phyloP scores from a whole-genome alignment of 1,284 basidiomycete species.

The Pascua sp. region DNA sequence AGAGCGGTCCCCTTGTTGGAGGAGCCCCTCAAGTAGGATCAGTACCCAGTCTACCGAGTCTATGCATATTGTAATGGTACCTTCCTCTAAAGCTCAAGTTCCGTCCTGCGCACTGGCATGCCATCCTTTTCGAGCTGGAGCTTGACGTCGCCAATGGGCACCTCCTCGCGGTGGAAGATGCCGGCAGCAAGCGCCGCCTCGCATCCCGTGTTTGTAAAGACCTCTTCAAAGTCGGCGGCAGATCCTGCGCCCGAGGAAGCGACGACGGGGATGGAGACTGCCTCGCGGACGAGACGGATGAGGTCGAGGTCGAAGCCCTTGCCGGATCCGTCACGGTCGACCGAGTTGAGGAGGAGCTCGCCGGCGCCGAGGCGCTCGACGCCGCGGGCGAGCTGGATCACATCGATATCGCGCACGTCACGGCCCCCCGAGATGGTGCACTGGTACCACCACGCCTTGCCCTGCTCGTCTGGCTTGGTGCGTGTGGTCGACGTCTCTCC shows the following conservation, averaged over 20 bases:
- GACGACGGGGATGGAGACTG: constrained; percentile 86
- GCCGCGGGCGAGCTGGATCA: constrained; percentile 83
- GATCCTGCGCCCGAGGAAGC: constrained; percentile 90
- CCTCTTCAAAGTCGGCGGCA: constrained; percentile 76
- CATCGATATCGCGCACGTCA: constrained; percentile 82
- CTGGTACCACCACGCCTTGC: constrained; percentile 95
- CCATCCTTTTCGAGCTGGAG: constrained; percentile 54
- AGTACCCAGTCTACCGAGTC: too few species aligned
- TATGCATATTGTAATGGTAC: too few species aligned
- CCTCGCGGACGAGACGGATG: constrained; percentile 68
- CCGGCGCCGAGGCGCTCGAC: constrained; percentile 89
- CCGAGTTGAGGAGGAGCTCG: constrained; percentile 92
- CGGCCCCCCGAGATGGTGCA: constrained; percentile 95
- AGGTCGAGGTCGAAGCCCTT: constrained; percentile 88
- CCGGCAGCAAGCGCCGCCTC: constrained; percentile 96
- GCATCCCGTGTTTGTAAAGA: constrained; percentile 72
- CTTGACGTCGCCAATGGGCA: constrained; percentile 68
- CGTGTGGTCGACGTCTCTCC: constrained; percentile 54
- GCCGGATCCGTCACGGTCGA: constrained; percentile 93
- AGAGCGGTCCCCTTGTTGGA: too few species aligned
- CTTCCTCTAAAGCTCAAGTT: constrained; percentile 9
- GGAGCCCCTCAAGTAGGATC: too few species aligned
- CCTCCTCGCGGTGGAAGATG: constrained; percentile 92
- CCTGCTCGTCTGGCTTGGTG: constrained; percentile 58
- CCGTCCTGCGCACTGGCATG: constrained; percentile 48